Evolutionary conservation across 2,329 filamentous ascomycete species (phyloP).

Genomic region (Exophiala sp.): DNA sequence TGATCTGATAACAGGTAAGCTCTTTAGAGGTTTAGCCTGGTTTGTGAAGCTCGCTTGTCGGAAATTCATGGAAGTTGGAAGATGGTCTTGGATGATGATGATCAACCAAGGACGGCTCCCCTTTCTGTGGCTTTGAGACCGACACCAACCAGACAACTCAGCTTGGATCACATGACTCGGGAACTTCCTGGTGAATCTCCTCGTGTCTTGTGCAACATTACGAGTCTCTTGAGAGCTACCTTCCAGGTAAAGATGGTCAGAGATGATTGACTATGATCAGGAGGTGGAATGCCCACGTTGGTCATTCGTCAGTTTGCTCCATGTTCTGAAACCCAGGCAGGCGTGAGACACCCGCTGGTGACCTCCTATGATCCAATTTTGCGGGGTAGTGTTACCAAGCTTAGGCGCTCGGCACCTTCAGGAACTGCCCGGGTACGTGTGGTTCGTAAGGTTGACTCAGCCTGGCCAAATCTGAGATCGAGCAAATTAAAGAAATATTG

Average conservation of each 20-base stretch:
- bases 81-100: neutral
- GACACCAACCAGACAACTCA: neutral
- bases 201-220: neutral
- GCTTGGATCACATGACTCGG: neutral
- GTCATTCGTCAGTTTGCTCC: neutral
- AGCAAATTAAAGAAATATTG: no score
- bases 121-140: neutral
- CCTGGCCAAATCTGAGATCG: neutral
- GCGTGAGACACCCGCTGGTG: no score
- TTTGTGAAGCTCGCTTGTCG: no score
- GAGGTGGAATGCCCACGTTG: no score
- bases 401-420: no score
- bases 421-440: neutral
- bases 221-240: neutral
- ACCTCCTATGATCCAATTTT: no score
- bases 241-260: neutral
- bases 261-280: neutral
- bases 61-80: neutral
- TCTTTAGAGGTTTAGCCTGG: no score
- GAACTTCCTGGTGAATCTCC: neutral
- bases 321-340: no score
- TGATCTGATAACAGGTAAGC: neutral
- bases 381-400: no score
- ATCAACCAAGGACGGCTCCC: no score
- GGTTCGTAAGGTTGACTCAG: conserved; percentile 12